Percentiles rank a stretch among this genome's conserved stretches.
Conservation (phyloP, 306 rosid genomes). For the Cucumis hystrix region DNA sequence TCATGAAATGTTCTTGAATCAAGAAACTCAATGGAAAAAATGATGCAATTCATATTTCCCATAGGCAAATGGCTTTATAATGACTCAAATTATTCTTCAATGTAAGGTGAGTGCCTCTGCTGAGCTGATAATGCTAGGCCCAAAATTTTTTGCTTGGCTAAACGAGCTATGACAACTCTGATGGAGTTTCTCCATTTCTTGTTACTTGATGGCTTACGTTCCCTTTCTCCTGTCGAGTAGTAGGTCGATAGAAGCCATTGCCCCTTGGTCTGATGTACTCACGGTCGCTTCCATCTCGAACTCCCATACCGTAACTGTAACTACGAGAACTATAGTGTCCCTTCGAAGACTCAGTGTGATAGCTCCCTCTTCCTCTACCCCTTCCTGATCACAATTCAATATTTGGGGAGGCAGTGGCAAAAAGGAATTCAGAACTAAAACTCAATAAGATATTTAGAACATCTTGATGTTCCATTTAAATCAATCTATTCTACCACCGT, state of each 20-base stretch:
- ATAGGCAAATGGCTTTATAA: constrained; percentile 10
- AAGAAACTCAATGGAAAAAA: constrained; percentile 16
- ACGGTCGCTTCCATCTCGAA: constrained; percentile 46
- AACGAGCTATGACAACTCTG: constrained; percentile 26
- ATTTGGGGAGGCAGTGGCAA: neutral
- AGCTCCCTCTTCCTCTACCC: constrained; percentile 81
- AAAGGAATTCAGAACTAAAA: neutral
- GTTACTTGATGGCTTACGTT: constrained; percentile 36
- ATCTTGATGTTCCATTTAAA: neutral
- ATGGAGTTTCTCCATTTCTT: constrained; percentile 41
- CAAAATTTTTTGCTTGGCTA: constrained; percentile 31
- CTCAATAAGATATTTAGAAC: neutral
- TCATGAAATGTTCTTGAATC: constrained; percentile 8
- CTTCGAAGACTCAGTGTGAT: constrained; percentile 55
- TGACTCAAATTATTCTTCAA: constrained; percentile 16
- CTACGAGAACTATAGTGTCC: constrained; percentile 48
- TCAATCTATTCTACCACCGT: neutral
- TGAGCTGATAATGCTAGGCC: constrained; percentile 30
- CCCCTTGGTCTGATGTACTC: constrained; percentile 54
- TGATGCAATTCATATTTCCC: constrained; percentile 20
- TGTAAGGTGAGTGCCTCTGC: constrained; percentile 16
- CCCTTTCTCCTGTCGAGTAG: constrained; percentile 42
- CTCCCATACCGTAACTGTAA: constrained; percentile 47
- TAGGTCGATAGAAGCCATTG: constrained; percentile 70
- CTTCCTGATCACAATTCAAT: constrained; percentile 44